phyloP scores from a whole-genome alignment of 192 early-diverging fungal genomes.

The Allomyces macrogynus region DNA sequence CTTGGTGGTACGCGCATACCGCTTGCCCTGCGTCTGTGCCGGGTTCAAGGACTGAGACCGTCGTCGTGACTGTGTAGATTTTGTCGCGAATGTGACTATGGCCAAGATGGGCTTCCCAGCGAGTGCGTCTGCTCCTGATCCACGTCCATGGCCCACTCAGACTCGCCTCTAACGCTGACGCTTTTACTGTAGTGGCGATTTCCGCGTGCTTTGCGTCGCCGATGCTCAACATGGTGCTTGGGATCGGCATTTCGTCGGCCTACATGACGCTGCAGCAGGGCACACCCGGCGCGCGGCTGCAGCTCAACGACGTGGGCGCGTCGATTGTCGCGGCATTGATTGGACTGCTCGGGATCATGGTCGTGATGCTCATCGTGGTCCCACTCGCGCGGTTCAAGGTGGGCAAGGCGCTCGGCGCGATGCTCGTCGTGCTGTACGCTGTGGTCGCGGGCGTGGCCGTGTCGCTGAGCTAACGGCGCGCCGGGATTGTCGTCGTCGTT shows the following conservation, averaged over 20 bases:
- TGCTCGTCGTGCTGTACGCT: background rate
- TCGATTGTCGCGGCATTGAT: background rate
- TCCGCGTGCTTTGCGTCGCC: conserved; percentile 86
- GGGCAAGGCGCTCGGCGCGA: background rate
- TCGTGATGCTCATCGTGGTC: background rate
- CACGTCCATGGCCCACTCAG: no score
- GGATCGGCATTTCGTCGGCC: background rate
- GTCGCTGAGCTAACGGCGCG: background rate
- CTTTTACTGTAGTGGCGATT: conserved; percentile 40
- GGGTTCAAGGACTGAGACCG: background rate
- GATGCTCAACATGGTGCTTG: conserved; percentile 33
- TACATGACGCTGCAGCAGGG: background rate
- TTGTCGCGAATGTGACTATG: conserved; percentile 81
- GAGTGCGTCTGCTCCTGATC: conserved; percentile 9
- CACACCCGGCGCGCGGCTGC: background rate
- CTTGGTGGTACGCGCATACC: conserved; percentile 8
- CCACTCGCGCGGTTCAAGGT: background rate
- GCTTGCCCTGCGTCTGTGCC: background rate
- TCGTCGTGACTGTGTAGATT: conserved; percentile 55
- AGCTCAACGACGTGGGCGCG: background rate
- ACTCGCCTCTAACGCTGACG: no score
- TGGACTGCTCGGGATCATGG: background rate
- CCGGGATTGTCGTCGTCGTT: background rate
- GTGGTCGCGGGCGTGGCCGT: background rate
- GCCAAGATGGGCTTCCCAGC: conserved; percentile 75